Evolutionary conservation across 2,329 filamentous ascomycete species (phyloP).

Genomic region (Phaeomoniella chlamydospora): DNA sequence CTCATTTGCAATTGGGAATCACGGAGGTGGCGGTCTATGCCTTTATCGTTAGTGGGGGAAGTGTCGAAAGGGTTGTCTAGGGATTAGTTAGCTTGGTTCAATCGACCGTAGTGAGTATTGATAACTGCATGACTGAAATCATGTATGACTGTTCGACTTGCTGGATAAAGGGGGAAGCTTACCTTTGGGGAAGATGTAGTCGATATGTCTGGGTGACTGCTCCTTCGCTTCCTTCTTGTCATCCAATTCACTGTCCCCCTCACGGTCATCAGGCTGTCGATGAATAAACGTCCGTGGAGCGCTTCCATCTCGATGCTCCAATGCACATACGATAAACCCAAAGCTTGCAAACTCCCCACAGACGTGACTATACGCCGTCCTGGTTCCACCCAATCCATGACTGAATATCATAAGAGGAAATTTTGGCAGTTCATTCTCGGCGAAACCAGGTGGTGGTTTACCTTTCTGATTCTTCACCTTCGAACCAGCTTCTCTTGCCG

Average conservation of each 20-base stretch:
- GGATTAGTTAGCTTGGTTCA: conserved; percentile 37
- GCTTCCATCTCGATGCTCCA: conserved; percentile 53
- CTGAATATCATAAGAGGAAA: conserved; percentile 54
- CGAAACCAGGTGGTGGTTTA: conserved; percentile 20
- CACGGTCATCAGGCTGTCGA: conserved; percentile 25
- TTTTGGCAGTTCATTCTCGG: conserved; percentile 20
- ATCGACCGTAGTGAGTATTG: too few species aligned
- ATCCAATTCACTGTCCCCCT: conserved; percentile 16
- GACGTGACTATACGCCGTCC: conserved; percentile 47
- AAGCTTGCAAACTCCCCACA: conserved; percentile 54
- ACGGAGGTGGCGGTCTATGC: conserved; percentile 45
- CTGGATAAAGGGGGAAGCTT: too few species aligned
- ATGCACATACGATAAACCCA: conserved; percentile 48
- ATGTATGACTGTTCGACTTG: not conserved
- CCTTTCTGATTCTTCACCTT: conserved; percentile 27
- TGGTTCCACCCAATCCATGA: conserved; percentile 49
- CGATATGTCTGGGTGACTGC: not conserved
- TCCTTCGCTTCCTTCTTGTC: not conserved
- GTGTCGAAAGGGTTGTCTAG: conserved; percentile 38
- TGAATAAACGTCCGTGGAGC: conserved; percentile 49
- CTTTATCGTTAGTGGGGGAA: conserved; percentile 32
- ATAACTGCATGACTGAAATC: too few species aligned
- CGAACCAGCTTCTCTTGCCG: conserved; percentile 19
- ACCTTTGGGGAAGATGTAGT: not conserved
- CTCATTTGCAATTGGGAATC: conserved; percentile 48